Conservation (phyloP, 164 flowering plant species). For the Macadamia integrifolia region DNA sequence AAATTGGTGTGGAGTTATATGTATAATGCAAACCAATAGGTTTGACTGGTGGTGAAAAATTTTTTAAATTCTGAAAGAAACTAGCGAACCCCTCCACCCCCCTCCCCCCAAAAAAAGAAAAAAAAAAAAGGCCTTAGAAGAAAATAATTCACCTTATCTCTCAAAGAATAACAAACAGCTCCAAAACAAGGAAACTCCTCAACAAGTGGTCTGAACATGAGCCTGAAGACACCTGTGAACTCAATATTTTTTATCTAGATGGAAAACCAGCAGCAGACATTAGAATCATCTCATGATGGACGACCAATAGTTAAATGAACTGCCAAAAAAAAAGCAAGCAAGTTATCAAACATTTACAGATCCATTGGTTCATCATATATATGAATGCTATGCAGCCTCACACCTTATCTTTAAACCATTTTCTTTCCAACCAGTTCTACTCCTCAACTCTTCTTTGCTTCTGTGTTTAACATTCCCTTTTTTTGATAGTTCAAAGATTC, state of each 20-base stretch:
- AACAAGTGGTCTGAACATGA: slow-evolving; percentile 88
- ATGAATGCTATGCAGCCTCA: too few relatives aligned
- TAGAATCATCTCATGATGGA: not conserved
- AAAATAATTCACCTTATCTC: slow-evolving; percentile 59
- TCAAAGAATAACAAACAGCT: slow-evolving; percentile 80
- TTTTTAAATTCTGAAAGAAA: not conserved
- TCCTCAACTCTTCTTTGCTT: too few relatives aligned
- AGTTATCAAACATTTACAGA: too few relatives aligned
- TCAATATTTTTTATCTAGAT: slow-evolving; percentile 83
- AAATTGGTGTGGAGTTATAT: not conserved
- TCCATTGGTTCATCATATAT: too few relatives aligned
- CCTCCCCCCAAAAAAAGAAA: not conserved
- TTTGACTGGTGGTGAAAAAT: not conserved
- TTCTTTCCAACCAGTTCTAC: too few relatives aligned
- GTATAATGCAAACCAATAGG: not conserved
- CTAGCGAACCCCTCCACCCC: too few relatives aligned
- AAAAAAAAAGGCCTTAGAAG: not conserved
- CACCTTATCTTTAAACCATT: too few relatives aligned
- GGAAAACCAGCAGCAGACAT: slow-evolving; percentile 1
- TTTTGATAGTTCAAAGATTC: too few relatives aligned
- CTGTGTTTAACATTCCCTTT: too few relatives aligned
- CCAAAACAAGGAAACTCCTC: slow-evolving; percentile 95
- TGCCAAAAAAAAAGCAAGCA: too few relatives aligned
- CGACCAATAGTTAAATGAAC: too few relatives aligned
- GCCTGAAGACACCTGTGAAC: slow-evolving; percentile 94